phyloP scores from a whole-genome alignment of 2,329 filamentous ascomycete genomes.

The Lomentospora prolificans region DNA sequence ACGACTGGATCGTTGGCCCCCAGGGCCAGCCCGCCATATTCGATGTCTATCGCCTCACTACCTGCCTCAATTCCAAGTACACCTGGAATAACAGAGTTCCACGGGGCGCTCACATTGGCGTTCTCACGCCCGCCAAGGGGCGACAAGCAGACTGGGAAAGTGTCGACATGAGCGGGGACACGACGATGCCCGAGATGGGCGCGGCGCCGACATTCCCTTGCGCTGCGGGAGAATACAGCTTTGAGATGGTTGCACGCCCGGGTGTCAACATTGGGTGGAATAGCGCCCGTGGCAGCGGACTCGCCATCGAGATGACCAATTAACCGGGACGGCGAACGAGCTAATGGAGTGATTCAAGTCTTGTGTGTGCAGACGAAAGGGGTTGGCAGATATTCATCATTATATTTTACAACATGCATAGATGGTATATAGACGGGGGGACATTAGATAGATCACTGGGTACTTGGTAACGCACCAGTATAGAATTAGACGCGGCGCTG shows the following conservation, averaged over 20 bases:
- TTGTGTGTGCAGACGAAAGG: too few relatives aligned
- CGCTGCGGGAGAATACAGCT: neutral
- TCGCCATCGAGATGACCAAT: neutral
- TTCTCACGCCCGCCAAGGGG: conserved; percentile 1
- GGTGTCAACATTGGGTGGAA: conserved; percentile 5
- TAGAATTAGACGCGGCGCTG: too few relatives aligned
- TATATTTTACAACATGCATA: too few relatives aligned
- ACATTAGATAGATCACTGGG: too few relatives aligned
- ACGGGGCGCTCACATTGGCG: neutral
- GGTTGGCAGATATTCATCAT: too few relatives aligned
- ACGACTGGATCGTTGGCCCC: conserved; percentile 3
- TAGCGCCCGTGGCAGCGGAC: neutral
- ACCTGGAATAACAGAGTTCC: neutral
- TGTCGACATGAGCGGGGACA: conserved; percentile 2
- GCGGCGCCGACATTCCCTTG: conserved; percentile 2
- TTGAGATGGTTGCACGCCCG: conserved; percentile 2
- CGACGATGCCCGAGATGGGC: neutral
- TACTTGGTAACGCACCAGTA: too few relatives aligned
- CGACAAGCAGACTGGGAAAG: neutral
- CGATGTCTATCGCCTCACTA: neutral
- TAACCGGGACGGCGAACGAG: neutral
- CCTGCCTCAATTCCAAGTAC: conserved; percentile 4
- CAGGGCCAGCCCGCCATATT: neutral
- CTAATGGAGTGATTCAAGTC: conserved; percentile 5
- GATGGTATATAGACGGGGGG: too few relatives aligned